Evolutionary conservation across 805 yeast genomes (phyloP).

Genomic region (Candida namnaoensis): DNA sequence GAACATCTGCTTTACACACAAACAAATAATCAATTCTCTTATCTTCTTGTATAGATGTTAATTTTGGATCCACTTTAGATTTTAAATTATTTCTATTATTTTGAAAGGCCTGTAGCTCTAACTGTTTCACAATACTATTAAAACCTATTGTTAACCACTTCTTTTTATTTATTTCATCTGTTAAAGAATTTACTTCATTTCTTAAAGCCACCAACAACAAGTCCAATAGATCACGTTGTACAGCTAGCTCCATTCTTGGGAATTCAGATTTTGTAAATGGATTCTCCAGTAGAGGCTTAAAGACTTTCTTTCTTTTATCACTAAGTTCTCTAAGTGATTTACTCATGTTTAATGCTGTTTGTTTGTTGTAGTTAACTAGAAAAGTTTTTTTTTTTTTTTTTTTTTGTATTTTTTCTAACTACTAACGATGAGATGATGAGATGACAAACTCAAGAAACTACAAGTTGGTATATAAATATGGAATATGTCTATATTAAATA

Average conservation of each 20-base stretch:
- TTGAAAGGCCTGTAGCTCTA: slow-evolving; percentile 33
- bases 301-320: slow-evolving; percentile 43
- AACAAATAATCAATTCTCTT: slow-evolving; percentile 27
- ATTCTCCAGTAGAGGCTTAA: slow-evolving; percentile 56
- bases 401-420: too few relatives aligned
- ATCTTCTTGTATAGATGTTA: too few relatives aligned
- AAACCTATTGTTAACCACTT: slow-evolving; percentile 35
- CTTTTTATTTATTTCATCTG: slow-evolving; percentile 19
- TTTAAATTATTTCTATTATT: too few relatives aligned
- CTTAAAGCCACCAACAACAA: slow-evolving; percentile 2
- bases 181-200: slow-evolving; percentile 8
- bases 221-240: slow-evolving; percentile 29
- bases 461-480: too few relatives aligned
- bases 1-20: slow-evolving; percentile 51
- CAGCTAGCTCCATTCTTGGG: slow-evolving; percentile 31
- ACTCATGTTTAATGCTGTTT: slow-evolving; percentile 3
- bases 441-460: too few relatives aligned
- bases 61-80: too few relatives aligned
- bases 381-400: background rate
- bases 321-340: slow-evolving; percentile 40
- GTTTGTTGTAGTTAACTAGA: background rate
- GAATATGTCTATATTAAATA: too few relatives aligned
- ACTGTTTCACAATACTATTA: slow-evolving; percentile 40
- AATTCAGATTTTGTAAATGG: slow-evolving; percentile 46
- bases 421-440: too few relatives aligned